These are phyloP conservation scores for Gracilaria gracilis DNA, from an alignment of 23 red algal species.

Conservation along the genomic window DNA sequence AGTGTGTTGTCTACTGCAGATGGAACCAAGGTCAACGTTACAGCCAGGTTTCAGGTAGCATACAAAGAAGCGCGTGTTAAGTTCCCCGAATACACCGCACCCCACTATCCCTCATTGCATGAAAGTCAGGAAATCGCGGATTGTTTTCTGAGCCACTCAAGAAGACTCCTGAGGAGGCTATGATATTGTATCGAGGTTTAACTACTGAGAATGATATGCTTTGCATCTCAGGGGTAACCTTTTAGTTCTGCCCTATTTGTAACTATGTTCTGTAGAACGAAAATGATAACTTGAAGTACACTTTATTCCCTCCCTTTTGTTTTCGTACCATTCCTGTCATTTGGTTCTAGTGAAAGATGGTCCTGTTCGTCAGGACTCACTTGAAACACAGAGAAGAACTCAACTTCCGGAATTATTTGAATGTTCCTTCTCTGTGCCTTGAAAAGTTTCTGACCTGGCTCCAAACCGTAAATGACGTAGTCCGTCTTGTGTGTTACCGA, in stretches of 20 bases:
- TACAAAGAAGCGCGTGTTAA: background rate
- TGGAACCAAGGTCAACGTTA: background rate
- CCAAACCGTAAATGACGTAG: constrained; percentile 66
- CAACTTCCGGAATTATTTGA: constrained; percentile 44
- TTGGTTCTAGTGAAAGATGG: background rate
- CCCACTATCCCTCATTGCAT: background rate
- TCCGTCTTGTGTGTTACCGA: constrained; percentile 69
- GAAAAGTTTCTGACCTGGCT: constrained; percentile 64
- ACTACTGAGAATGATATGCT: too few relatives aligned
- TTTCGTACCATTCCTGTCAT: background rate
- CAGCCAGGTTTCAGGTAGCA: background rate
- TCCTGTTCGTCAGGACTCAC: constrained; percentile 9
- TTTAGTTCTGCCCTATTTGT: too few relatives aligned
- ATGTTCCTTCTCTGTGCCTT: constrained; percentile 61
- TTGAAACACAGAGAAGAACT: constrained; percentile 53
- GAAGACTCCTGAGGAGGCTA: background rate
- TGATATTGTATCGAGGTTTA: background rate
- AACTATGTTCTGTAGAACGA: background rate
- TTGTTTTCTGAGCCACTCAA: background rate
- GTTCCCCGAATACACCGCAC: background rate
- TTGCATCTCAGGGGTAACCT: too few relatives aligned
- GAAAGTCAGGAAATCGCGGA: background rate
- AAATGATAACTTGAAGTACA: background rate
- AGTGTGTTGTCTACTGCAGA: constrained; percentile 1
- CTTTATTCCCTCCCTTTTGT: background rate